Evolutionary conservation across 2,329 filamentous ascomycete genomes (phyloP), one percentile per base, ranked within the genome.

Genomic region (Aspergillus phoenicis): DNA sequence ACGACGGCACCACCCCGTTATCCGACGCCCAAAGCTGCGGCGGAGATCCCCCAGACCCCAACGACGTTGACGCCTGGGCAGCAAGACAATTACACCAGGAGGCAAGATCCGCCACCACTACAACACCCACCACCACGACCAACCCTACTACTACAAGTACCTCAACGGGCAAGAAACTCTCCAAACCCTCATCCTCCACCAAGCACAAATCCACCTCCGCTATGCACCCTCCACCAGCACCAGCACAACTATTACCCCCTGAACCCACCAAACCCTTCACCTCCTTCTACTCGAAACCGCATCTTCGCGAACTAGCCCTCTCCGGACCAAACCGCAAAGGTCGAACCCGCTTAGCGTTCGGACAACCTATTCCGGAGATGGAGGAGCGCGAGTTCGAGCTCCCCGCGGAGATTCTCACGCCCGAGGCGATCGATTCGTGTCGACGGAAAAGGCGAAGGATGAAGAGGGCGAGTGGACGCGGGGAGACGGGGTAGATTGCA

Each of bases 221-320:
- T 17, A 59, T 45, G 20, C 22, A 3, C 22, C 41, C 47, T 22
- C 52, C 52, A 47, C 36, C 33, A 58, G 30, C 57, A 58, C 49
- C 52, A 47, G 30, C 30, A 59, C 30, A 56, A 58, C 20, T 66
- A 57, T 36, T 61, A 15, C 64, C 70, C 20, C 71, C 80, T 33
- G 74, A 80, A 15, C 62, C 60, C 24, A 48, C 57, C 17, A 85
- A 83, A 60, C 89, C 91, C 39, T 93, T 97, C 71, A 89, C 82
- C n/a, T 96, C 91, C 0, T 97, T 97, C 79, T 98, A 93, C 73
- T 76, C 84, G 17, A 93, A 95, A 77, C 87, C 85, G 24, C 88
- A 96, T 71, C 84, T 94, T 62, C 89, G 94, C 26, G 91, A 93
- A 22, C 86, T 88, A 6, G 92, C 93, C 8, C 77, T 97, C n/a